These are phyloP conservation scores for Copromyces sp. DNA, from an alignment of 495 filamentous ascomycete genomes.

Conservation along the genomic window DNA sequence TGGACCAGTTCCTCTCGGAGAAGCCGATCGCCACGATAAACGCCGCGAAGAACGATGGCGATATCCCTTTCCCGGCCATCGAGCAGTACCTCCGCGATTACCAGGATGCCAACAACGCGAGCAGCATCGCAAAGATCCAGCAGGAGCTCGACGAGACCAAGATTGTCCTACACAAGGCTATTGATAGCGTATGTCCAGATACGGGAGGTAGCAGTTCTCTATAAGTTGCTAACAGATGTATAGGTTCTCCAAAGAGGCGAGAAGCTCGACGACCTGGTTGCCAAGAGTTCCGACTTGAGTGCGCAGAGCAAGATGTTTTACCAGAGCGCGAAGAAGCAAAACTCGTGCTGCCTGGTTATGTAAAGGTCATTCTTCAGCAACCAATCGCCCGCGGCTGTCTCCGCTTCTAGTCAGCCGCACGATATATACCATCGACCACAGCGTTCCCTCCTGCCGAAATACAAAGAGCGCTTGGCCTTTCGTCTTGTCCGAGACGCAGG, in stretches of 20 bases:
- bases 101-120: conserved; percentile 80
- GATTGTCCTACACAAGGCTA: conserved; percentile 95
- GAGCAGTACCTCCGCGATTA: conserved; percentile 80
- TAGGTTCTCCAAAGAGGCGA: conserved; percentile 69
- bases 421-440: background rate
- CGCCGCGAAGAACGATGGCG: conserved; percentile 36
- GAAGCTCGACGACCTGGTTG: conserved; percentile 84
- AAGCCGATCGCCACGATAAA: conserved; percentile 62
- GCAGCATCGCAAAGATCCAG: conserved; percentile 90
- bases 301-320: conserved; percentile 96
- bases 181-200: conserved; percentile 49
- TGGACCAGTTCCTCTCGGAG: conserved; percentile 83
- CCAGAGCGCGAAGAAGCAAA: conserved; percentile 72
- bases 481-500: background rate
- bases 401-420: background rate
- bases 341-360: conserved; percentile 84
- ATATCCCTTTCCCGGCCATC: conserved; percentile 55
- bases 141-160: conserved; percentile 97
- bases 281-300: conserved; percentile 80
- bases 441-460: background rate
- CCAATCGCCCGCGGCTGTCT: background rate
- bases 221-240: conserved; percentile 1
- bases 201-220: background rate
- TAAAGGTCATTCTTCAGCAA: conserved; percentile 25
- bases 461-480: background rate